Base-by-base conservation (phyloP, 768 basidiomycete species). In the Pleurotus giganteus region DNA sequence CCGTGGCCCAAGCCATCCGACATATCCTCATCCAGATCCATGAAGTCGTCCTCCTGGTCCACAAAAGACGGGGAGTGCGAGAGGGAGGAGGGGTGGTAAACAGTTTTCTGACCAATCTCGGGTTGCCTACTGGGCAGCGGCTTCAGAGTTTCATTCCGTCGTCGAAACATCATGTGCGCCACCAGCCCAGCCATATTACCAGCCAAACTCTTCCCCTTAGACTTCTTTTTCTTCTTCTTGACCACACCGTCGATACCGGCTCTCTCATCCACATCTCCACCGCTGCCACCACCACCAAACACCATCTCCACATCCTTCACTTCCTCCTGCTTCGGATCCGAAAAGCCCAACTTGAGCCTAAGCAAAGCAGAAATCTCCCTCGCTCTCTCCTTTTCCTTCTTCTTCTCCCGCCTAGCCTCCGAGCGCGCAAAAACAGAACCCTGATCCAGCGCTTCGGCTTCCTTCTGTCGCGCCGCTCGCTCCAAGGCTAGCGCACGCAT, bases 321-420 rank as follows among this genome's bases (percentile, higher is more conserved):
- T 3, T 7, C 37, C 6, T 37, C 32, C 4, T 26, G 31, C 34
- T n/a, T 32, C 5, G 36, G 31, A 15, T 37, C 49, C 1, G 32
- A 29, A 13, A 51, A 21, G 2, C 57, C 71, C 58, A 83, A 61
- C 68, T 86, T 86, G 57, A 86, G 63, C 61, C 81, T 72, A 58
- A 87, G 66, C 57, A 86, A 69, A 29, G 79, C 72, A 7, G 77
- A 75, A 9, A 86, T 67, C 70, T 87, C 85, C 57, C 77, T 75
- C 21, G 75, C 73, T 36, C 77, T 70, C 66, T 84, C 85, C 60
- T 78, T 78, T 60, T 81, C 79, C 47, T 72, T 68, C 65, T 80
- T 82, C 58, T 78, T 68, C 59, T 53, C 64, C 57, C 70, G 74
- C 58, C 75, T 68, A 51, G 75, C 77, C 60, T 78, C 80, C 57